These are phyloP conservation scores for Adiantum capillusveneris DNA, from an alignment of 75 land plant genomes.

Conservation along the genomic window DNA sequence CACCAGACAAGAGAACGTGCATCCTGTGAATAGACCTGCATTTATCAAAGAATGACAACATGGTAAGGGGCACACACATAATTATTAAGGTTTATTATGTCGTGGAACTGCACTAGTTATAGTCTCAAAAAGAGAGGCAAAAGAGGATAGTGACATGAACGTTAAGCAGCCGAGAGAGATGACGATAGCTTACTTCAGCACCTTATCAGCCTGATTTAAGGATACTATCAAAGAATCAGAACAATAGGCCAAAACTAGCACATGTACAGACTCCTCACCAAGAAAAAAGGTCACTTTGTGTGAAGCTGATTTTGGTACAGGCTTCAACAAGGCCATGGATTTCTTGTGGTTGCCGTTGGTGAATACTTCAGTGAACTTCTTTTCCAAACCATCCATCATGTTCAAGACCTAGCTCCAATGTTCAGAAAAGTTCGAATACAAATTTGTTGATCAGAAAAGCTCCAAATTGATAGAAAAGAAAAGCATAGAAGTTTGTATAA, in stretches of 20 bases:
- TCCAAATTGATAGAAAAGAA: too few species aligned
- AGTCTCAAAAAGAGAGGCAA: too few species aligned
- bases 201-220: background rate
- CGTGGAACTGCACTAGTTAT: too few species aligned
- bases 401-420: constrained; percentile 5
- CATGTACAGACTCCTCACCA: too few species aligned
- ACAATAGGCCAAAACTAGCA: too few species aligned
- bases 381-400: constrained; percentile 17
- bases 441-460: background rate
- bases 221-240: background rate
- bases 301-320: constrained; percentile 10
- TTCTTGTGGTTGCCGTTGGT: constrained; percentile 16
- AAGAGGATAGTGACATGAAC: too few species aligned
- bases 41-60: background rate
- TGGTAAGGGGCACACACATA: background rate
- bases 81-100: too few species aligned
- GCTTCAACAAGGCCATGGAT: constrained; percentile 13
- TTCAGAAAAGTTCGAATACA: background rate
- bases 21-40: constrained; percentile 31
- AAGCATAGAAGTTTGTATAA: too few species aligned
- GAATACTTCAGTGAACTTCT: constrained; percentile 14
- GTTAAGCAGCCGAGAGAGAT: too few species aligned
- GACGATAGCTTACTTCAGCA: too few species aligned
- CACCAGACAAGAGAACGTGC: constrained; percentile 11
- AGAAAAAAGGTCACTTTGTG: constrained; percentile 21